These are phyloP conservation scores for Russula sp. DNA, from an alignment of 768 basidiomycete genomes.

Conservation along the genomic window DNA sequence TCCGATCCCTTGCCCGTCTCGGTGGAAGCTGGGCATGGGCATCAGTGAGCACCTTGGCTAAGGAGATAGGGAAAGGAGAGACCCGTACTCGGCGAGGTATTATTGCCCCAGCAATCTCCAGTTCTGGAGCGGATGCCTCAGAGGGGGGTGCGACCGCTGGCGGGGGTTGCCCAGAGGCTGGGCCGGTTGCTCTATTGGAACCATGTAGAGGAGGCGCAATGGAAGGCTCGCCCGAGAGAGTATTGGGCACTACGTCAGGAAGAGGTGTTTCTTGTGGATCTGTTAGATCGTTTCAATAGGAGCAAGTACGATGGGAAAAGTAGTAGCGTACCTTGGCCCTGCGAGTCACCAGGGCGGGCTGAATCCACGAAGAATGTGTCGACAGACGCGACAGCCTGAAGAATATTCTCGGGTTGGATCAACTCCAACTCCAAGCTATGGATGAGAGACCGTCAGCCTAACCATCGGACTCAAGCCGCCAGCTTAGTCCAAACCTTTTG, in stretches of 20 bases:
- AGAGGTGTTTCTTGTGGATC: conserved; percentile 31
- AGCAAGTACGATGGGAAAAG: background rate
- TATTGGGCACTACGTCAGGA: conserved; percentile 46
- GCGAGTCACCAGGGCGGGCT: conserved; percentile 27
- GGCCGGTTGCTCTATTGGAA: background rate
- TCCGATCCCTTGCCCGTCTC: conserved; percentile 2
- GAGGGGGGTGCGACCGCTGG: background rate
- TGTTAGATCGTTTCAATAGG: background rate
- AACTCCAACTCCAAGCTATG: conserved; percentile 38
- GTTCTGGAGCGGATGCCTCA: background rate
- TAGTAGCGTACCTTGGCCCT: conserved; percentile 9
- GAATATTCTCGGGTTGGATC: conserved; percentile 38
- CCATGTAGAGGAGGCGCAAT: conserved; percentile 24
- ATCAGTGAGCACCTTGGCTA: background rate
- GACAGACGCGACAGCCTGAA: conserved; percentile 41
- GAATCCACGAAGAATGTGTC: conserved; percentile 33
- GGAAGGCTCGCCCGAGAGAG: conserved; percentile 45
- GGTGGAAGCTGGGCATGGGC: conserved; percentile 13
- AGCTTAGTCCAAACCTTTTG: conserved; percentile 34
- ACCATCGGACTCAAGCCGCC: background rate
- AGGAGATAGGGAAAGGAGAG: background rate
- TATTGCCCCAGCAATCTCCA: background rate
- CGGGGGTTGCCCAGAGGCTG: background rate
- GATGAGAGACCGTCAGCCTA: background rate
- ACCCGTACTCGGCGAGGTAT: conserved; percentile 3